Percentiles rank a stretch among this genome's conserved stretches.
Evolutionary conservation across 805 yeast species (phyloP).

Genomic region (Metschnikowia bowlesiae): DNA sequence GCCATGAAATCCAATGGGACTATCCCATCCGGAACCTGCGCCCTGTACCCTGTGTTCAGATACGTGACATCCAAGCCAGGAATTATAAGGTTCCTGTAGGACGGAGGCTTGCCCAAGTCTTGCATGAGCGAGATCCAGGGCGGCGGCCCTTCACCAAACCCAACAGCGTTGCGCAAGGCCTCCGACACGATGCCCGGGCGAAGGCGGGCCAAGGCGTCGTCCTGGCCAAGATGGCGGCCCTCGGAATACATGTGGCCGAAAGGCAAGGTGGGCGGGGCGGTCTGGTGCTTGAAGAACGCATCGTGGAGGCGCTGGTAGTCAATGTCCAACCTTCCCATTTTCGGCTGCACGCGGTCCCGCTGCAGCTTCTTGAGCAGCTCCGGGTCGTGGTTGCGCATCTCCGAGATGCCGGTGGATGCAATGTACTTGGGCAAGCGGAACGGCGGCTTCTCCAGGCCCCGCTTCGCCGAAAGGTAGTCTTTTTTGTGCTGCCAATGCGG

Average conservation of each 20-base stretch:
- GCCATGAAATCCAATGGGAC: slow-evolving; percentile 9
- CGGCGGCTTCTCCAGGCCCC: slow-evolving; percentile 64
- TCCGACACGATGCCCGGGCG: slow-evolving; percentile 69
- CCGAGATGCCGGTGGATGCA: slow-evolving; percentile 76
- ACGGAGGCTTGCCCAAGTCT: slow-evolving; percentile 76
- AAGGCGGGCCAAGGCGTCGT: slow-evolving; percentile 30
- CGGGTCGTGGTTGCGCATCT: slow-evolving; percentile 73
- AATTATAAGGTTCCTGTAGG: slow-evolving; percentile 61
- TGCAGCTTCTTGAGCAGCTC: slow-evolving; percentile 64
- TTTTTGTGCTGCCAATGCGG: slow-evolving; percentile 77
- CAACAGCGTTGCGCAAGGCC: slow-evolving; percentile 64
- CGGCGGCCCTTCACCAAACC: slow-evolving; percentile 44
- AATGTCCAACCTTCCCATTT: slow-evolving; percentile 78
- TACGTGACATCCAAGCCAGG: slow-evolving; percentile 43
- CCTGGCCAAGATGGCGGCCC: slow-evolving; percentile 47
- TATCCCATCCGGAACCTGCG: slow-evolving; percentile 11
- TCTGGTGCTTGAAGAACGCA: slow-evolving; percentile 81
- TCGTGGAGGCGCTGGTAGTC: slow-evolving; percentile 79
- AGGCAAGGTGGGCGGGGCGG: slow-evolving; percentile 61
- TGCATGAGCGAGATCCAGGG: slow-evolving; percentile 80
- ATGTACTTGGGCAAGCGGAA: slow-evolving; percentile 78
- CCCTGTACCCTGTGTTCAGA: slow-evolving; percentile 31
- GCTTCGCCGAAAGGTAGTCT: slow-evolving; percentile 64
- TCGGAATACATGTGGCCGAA: slow-evolving; percentile 81
- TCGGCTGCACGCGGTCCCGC: slow-evolving; percentile 85